Evolutionary conservation across 2,329 filamentous ascomycete species (phyloP), one percentile per base, ranked within the genome.

Genomic region (Dothideomycetes sp.): DNA sequence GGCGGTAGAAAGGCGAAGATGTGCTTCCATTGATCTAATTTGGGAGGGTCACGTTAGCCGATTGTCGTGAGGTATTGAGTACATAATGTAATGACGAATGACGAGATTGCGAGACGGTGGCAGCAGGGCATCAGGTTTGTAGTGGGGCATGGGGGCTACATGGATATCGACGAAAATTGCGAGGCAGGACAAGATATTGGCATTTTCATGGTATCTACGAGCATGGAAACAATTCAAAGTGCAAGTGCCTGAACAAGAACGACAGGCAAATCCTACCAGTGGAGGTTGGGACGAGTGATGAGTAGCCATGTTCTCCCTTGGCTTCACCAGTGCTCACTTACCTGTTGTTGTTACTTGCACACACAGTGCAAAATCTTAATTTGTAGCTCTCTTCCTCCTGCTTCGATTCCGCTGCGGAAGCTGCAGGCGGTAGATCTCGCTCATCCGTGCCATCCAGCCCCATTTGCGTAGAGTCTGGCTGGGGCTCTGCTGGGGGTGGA

Each of bases 1-100:
- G 4, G 86, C 84, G 44, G 83, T 75, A 4, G 91, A 85, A 24
- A 98, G 79, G 47, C 85, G 84, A 19, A 95, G 77, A 62, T 98
- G 91, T n/a, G 89, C 89, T 72, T 96, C 91, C 91, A 98, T 96
- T n/a, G 85, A 86, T 61, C 81, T 84, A 52, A 84, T 85, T 61
- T 80, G 84, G 52, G 19, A 34, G 34, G 19, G 7, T 33, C 30
- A 42, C 34, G 47, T 56, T 45, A 55, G 50, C 36, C 38, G 22
- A 33, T 37, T 19, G 12, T 15, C 3, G 29, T 19, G 38, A 44
- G 29, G 30, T 11, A 31, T 19, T 12, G 31, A 34, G 27, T n/a
- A 33, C 7, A 33, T 14, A 14, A 33, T 12, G 22, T 33, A 33
- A 5, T 5, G 31, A 33, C 16, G n/a, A 33, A 8, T n/a, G 31